Evolutionary conservation across 1,139 yeast genomes (phyloP), one percentile per base, ranked within the genome.

Genomic region (Barnettozyma hawaiiensis): DNA sequence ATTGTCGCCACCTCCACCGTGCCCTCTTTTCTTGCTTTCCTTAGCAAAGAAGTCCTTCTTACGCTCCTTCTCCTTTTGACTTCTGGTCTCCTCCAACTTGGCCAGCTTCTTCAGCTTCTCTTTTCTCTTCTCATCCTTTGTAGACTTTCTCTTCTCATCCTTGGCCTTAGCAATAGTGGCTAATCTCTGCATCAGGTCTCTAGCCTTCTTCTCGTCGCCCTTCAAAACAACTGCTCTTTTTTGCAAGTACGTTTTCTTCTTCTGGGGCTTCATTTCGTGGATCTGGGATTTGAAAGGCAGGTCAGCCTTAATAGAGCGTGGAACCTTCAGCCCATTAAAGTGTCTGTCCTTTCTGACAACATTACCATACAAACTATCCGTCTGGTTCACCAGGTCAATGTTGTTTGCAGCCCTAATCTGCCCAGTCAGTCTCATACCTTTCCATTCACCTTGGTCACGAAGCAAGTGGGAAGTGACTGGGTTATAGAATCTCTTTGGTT

Each of bases 391-490:
- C 0, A 92, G 78, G 15, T 76, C 76, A 39, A 89, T 61, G 22
- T 75, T 76, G 53, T 75, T 65, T 26, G 76, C 95, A 22, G 94
- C 94, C 56, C 98, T 76, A 31, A 94, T 90, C 60, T 83, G 84
- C 45, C 98, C 98, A 0, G 97, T 92, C 48, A 90, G 71, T 60
- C 95, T 77, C 95, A 94, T 89, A 51, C 99, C 99, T 58, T 76
- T 77, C 99, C 99, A 94, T 59, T 85, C 85, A 26, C 74, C 70
- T 65, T 92, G 94, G 52, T 86, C 76, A 34, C 70, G 65, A 46
- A 87, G 65, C 54, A 94, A 71, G 57, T 90, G 70, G 1, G 98
- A 92, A 0, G 97, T 86, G 22, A 94, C 97, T 2, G 98, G 98
- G 60, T 92, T 94, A 66, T 92, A 94, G 65, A 87, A 92, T 61